These are phyloP conservation scores for Intubia oerlemansii DNA, from an alignment of 2,329 filamentous ascomycete species.

Conservation along the genomic window DNA sequence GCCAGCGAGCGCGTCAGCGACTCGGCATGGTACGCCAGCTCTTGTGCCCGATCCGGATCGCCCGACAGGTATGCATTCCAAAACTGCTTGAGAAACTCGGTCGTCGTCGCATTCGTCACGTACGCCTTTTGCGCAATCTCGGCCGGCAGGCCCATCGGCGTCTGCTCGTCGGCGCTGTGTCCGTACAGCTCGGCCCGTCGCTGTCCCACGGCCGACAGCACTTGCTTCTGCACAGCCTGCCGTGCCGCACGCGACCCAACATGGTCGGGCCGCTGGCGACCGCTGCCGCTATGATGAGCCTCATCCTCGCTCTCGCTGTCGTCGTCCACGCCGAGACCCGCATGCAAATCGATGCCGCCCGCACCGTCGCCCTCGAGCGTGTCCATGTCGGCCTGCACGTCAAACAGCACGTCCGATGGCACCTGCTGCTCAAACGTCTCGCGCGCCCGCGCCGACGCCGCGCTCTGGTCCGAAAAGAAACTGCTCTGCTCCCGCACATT, in stretches of 20 bases:
- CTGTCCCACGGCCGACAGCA: conserved; percentile 42
- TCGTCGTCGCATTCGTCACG: conserved; percentile 73
- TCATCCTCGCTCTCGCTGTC: conserved; percentile 46
- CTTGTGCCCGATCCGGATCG: conserved; percentile 56
- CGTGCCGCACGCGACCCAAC: conserved; percentile 52
- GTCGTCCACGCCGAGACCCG: conserved; percentile 46
- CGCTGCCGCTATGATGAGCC: conserved; percentile 10
- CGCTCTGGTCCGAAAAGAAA: conserved; percentile 48
- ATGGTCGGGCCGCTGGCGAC: conserved; percentile 15
- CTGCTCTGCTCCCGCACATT: conserved; percentile 74
- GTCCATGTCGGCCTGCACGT: conserved; percentile 40
- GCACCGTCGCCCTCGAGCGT: conserved; percentile 24
- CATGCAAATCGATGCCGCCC: conserved; percentile 36
- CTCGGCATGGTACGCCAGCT: conserved; percentile 64
- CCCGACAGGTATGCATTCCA: conserved; percentile 85
- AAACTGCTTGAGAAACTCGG: conserved; percentile 94
- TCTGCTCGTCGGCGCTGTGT: conserved; percentile 22
- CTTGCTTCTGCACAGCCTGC: conserved; percentile 39
- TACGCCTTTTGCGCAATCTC: conserved; percentile 36
- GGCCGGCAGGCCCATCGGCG: conserved; percentile 32
- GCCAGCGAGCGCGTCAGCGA: conserved; percentile 57
- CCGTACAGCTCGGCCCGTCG: conserved; percentile 37
- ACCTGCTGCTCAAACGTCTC: conserved; percentile 46
- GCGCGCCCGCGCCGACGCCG: conserved; percentile 21
- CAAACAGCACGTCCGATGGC: conserved; percentile 43